A percentile compares a stretch with the other conserved stretches of the same genome.
Conservation (phyloP, 163 green algal genomes). For the Scenedesmus sp. region DNA sequence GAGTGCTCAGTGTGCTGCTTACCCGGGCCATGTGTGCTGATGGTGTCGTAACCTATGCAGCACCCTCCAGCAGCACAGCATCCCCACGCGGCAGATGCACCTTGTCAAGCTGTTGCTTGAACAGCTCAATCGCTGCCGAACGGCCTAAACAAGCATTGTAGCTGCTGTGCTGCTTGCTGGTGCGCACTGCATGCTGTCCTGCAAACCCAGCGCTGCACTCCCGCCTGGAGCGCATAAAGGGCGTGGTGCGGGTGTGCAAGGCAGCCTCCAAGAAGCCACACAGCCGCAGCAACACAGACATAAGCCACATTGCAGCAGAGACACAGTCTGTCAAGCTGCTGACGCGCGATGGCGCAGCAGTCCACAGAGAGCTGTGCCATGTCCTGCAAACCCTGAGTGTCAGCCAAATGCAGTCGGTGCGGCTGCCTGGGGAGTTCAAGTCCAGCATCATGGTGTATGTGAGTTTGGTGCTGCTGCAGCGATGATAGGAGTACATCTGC, state of each 20-base stretch:
- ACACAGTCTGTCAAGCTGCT: slow-evolving; percentile 39
- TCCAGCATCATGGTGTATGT: slow-evolving; percentile 17
- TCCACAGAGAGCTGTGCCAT: slow-evolving; percentile 68
- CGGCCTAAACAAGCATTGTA: not conserved
- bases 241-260: slow-evolving; percentile 44
- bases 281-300: slow-evolving; percentile 54
- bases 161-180: not conserved
- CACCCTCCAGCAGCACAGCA: not conserved
- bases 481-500: not conserved
- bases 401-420: slow-evolving; percentile 53
- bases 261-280: slow-evolving; percentile 59
- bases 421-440: slow-evolving; percentile 27
- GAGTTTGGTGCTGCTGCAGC: not conserved
- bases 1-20: not conserved
- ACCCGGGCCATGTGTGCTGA: not conserved
- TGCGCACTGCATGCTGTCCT: not conserved
- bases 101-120: too few relatives aligned
- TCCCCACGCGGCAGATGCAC: not conserved
- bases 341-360: slow-evolving; percentile 40
- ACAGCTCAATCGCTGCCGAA: too few relatives aligned
- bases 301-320: slow-evolving; percentile 55
- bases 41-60: not conserved
- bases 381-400: slow-evolving; percentile 34
- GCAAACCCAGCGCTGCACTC: slow-evolving; percentile 56
- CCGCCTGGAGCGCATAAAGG: slow-evolving; percentile 59